Conservation (phyloP, 1,284 basidiomycete genomes). For the Ustilago nuda region DNA sequence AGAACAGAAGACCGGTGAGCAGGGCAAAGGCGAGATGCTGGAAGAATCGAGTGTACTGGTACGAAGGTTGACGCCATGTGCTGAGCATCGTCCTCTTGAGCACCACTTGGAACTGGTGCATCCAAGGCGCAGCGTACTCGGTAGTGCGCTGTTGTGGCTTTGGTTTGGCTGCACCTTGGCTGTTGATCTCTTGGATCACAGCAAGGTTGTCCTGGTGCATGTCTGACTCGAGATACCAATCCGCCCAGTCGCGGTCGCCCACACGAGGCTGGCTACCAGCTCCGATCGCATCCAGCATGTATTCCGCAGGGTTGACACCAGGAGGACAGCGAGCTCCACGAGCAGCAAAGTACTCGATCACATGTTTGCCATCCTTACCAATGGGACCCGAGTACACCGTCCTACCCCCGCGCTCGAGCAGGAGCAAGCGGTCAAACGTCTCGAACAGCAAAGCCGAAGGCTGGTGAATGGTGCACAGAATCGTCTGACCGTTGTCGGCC, state of each 20-base stretch:
- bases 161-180: constrained; percentile 69
- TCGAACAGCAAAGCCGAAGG: constrained; percentile 76
- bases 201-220: constrained; percentile 68
- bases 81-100: constrained; percentile 77
- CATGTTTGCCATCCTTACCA: constrained; percentile 72
- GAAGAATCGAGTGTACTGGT: constrained; percentile 78
- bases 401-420: constrained; percentile 64
- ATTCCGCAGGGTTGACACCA: constrained; percentile 74
- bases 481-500: constrained; percentile 85
- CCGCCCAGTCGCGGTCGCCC: constrained; percentile 68
- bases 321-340: constrained; percentile 73
- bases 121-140: constrained; percentile 77
- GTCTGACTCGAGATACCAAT: constrained; percentile 68
- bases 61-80: constrained; percentile 69
- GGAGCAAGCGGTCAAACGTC: constrained; percentile 76
- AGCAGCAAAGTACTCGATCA: constrained; percentile 74
- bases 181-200: constrained; percentile 72
- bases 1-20: constrained; percentile 84
- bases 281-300: constrained; percentile 70
- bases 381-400: constrained; percentile 75
- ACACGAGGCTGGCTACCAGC: constrained; percentile 66
- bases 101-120: constrained; percentile 82
- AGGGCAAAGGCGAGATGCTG: constrained; percentile 75
- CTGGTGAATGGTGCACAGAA: constrained; percentile 74
- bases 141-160: constrained; percentile 63